phyloP scores from a whole-genome alignment of 2,329 filamentous ascomycete species.

The Neonectria punicea region DNA sequence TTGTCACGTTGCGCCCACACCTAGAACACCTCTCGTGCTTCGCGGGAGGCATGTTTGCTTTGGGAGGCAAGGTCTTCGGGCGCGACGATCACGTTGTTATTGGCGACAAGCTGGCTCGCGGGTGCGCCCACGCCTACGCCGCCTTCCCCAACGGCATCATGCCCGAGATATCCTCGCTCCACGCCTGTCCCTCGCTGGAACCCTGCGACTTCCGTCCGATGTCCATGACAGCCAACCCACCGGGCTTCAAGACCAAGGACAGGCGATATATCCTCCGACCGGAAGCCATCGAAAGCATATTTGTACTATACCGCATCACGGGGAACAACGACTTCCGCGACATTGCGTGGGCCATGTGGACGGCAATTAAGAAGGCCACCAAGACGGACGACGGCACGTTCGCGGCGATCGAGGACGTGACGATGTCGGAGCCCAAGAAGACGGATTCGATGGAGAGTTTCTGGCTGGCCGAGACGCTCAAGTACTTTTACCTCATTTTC shows the following conservation, averaged over 20 bases:
- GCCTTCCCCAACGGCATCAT: constrained; percentile 68
- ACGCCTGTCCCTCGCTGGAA: constrained; percentile 50
- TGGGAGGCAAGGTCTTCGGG: constrained; percentile 67
- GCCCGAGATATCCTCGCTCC: constrained; percentile 66
- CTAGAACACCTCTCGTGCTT: constrained; percentile 72
- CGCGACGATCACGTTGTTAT: constrained; percentile 62
- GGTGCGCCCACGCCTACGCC: constrained; percentile 72
- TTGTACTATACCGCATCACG: constrained; percentile 79
- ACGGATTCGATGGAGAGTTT: constrained; percentile 76
- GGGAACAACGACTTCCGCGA: constrained; percentile 73
- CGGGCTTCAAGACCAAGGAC: constrained; percentile 35
- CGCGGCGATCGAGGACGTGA: constrained; percentile 72
- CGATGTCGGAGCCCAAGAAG: constrained; percentile 56
- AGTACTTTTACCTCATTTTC: constrained; percentile 81
- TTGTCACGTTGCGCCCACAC: constrained; percentile 45
- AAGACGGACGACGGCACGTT: constrained; percentile 67
- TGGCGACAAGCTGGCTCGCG: constrained; percentile 68
- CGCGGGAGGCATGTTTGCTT: constrained; percentile 71
- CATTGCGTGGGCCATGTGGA: constrained; percentile 80
- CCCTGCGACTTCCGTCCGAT: constrained; percentile 37
- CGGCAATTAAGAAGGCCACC: constrained; percentile 68
- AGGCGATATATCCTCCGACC: constrained; percentile 34
- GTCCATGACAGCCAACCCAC: constrained; percentile 14
- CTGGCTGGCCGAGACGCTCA: constrained; percentile 79
- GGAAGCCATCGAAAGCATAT: constrained; percentile 82